phyloP scores from a whole-genome alignment of 2,329 filamentous ascomycete species.

The Penicillium thymicola region DNA sequence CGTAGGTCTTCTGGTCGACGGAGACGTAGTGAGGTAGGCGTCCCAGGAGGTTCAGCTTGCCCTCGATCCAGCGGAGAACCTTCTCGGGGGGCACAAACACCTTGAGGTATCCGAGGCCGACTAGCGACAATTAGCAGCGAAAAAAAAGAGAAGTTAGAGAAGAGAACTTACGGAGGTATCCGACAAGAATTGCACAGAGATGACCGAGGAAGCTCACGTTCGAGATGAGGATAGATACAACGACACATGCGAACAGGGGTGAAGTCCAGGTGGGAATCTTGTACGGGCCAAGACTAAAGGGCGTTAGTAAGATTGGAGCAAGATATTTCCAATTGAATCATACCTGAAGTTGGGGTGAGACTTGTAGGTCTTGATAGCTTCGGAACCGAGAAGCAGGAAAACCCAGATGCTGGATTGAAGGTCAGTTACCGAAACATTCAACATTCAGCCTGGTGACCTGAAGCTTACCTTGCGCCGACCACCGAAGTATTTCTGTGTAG shows the following conservation, averaged over 20 bases:
- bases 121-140: slow-evolving; percentile 42
- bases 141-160: neutral
- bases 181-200: slow-evolving; percentile 75
- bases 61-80: slow-evolving; percentile 82
- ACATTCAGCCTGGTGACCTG: neutral
- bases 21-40: slow-evolving; percentile 88
- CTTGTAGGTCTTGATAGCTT: slow-evolving; percentile 81
- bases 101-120: slow-evolving; percentile 83
- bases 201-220: slow-evolving; percentile 83
- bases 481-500: slow-evolving; percentile 69
- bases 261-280: slow-evolving; percentile 91
- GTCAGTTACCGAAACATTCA: slow-evolving; percentile 12
- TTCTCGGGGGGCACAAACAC: slow-evolving; percentile 87
- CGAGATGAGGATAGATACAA: slow-evolving; percentile 73
- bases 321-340: neutral
- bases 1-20: slow-evolving; percentile 93
- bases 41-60: slow-evolving; percentile 78
- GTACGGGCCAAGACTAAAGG: slow-evolving; percentile 52
- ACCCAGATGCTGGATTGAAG: slow-evolving; percentile 72
- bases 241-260: slow-evolving; percentile 71
- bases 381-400: slow-evolving; percentile 79
- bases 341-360: slow-evolving; percentile 73
- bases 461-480: slow-evolving; percentile 72
- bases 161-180: slow-evolving; percentile 71
- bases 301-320: slow-evolving; percentile 17